Evolutionary conservation across 345 rosid genomes (phyloP).

Genomic region (Linum lewisii): DNA sequence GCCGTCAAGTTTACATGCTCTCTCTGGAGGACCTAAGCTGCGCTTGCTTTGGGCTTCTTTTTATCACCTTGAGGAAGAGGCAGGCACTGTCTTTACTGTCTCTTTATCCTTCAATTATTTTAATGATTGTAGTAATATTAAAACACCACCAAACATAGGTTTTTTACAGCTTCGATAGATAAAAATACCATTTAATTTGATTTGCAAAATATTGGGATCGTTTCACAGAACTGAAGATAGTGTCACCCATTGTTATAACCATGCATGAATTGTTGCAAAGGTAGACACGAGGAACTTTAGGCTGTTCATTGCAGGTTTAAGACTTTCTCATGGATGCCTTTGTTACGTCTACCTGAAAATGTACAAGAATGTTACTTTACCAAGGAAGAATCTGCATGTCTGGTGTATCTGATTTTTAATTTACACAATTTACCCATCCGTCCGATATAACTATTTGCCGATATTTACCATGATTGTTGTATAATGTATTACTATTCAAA

Average conservation of each 20-base stretch:
- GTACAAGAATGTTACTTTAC: neutral
- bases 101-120: slow-evolving; percentile 11
- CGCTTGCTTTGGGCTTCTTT: slow-evolving; percentile 67
- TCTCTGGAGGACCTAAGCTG: slow-evolving; percentile 60
- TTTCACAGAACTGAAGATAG: neutral
- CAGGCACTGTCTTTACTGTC: slow-evolving; percentile 31
- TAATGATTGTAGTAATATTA: neutral
- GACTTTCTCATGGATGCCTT: neutral
- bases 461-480: too few species aligned
- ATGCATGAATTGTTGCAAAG: neutral
- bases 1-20: slow-evolving; percentile 54
- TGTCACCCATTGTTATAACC: neutral
- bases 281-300: neutral
- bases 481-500: too few species aligned
- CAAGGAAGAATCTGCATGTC: neutral
- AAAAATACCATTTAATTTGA: neutral
- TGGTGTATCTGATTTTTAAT: too few species aligned
- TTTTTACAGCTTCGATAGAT: neutral
- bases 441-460: too few species aligned
- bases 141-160: neutral
- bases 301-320: neutral
- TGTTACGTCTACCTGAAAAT: neutral
- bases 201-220: neutral
- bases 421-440: too few species aligned
- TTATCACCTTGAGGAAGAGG: slow-evolving; percentile 71